Evolutionary conservation across 2,329 filamentous ascomycete genomes (phyloP), one percentile per base, ranked within the genome.

Genomic region (Nigrospora sphaerica): DNA sequence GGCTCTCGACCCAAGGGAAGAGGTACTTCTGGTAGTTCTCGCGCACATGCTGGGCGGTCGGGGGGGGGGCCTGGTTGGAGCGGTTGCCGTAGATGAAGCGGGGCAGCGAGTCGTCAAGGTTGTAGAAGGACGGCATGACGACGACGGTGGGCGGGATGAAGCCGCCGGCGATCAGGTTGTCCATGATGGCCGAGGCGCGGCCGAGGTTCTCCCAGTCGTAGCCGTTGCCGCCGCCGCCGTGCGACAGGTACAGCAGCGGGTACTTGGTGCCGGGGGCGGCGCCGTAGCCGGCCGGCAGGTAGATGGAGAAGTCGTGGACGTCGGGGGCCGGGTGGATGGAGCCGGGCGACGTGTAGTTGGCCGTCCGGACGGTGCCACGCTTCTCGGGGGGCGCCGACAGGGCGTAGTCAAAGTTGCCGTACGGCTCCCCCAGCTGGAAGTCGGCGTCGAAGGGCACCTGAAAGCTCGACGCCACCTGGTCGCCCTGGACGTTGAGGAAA

Each of bases 141-240:
- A 58, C 59, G 1, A 61, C 59, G 7, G 59, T 60, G 6, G 58
- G 59, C 40, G 46, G 52, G 46, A 61, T 55, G 50, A 57, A 54
- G 13, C 57, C 56, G 10, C 35, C 53, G 9, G 49, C 52, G 51
- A 61, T 61, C 37, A 61, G 51, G 46, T 57, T 60, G 52, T 61
- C 59, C 47, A 61, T 50, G 47, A 61, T 60, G 49, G 50, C 47
- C 42, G 52, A 52, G 52, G 58, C 56, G 14, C 56, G 53, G 1
- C 54, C 59, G 19, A 53, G 56, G 46, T 59, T 60, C 46, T 60
- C 55, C 59, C 59, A 61, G 49, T 61, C 59, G 32, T 56, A 51
- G 16, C 56, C 59, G 49, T 61, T 59, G 44, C 59, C 59, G 42
- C 47, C 47, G 33, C 52, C 57, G 17, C 59, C 59, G 51, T 61